phyloP scores from a whole-genome alignment of 306 rosid species.

The Pueraria montana region DNA sequence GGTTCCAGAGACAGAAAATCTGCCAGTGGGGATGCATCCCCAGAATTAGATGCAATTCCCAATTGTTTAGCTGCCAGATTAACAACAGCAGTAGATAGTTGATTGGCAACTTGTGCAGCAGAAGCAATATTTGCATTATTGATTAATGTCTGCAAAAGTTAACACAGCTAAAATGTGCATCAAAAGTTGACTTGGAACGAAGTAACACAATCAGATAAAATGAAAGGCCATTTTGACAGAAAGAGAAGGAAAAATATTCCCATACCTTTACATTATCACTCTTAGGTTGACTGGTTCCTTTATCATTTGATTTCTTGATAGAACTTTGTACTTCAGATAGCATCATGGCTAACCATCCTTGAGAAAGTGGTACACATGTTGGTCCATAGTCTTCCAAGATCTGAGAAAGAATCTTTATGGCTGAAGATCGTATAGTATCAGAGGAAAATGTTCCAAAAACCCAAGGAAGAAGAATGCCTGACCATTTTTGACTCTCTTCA shows the following conservation, averaged over 20 bases:
- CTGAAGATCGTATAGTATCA: constrained; percentile 70
- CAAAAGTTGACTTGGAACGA: constrained; percentile 38
- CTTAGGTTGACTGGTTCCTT: constrained; percentile 69
- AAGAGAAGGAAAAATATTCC: constrained; percentile 1
- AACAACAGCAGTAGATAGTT: constrained; percentile 81
- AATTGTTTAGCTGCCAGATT: constrained; percentile 79
- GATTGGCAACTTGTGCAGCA: constrained; percentile 81
- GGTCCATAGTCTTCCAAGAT: constrained; percentile 87
- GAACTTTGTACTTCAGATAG: constrained; percentile 70
- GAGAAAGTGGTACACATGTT: constrained; percentile 77
- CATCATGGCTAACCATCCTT: constrained; percentile 89
- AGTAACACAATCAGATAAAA: constrained; percentile 39
- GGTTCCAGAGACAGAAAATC: constrained; percentile 89
- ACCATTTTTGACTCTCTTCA: constrained; percentile 93
- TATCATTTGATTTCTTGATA: constrained; percentile 67
- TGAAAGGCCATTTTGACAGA: constrained; percentile 35
- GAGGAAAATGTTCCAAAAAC: constrained; percentile 79
- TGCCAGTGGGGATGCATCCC: constrained; percentile 71
- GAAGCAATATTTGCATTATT: constrained; percentile 81
- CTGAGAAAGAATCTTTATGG: constrained; percentile 78
- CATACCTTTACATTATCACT: constrained; percentile 85
- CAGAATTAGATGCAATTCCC: constrained; percentile 59
- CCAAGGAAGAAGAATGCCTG: constrained; percentile 90
- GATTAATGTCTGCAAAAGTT: constrained; percentile 84
- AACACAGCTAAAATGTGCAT: constrained; percentile 36